phyloP scores from a whole-genome alignment of 108 stramenopile species.

The Stephanodiscus triporus region DNA sequence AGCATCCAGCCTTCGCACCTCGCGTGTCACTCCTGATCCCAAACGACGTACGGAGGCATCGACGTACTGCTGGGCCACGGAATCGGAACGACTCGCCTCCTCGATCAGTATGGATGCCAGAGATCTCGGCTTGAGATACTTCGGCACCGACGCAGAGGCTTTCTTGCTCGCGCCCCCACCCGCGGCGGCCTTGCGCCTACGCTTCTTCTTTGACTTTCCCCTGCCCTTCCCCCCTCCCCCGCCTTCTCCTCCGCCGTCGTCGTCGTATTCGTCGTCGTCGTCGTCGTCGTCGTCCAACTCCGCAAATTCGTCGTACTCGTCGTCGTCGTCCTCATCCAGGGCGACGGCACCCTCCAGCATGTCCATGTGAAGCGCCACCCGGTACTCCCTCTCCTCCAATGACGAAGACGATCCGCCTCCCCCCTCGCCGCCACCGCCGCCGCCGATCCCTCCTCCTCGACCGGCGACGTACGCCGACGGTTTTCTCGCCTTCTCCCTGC shows the following conservation, averaged over 20 bases:
- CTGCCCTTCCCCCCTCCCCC: constrained; percentile 9
- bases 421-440: constrained; percentile 7
- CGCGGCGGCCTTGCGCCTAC: constrained; percentile 34
- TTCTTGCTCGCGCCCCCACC: constrained; percentile 16
- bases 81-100: constrained; percentile 72
- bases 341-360: constrained; percentile 66
- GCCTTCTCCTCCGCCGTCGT: too few relatives aligned
- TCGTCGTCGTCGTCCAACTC: too few relatives aligned
- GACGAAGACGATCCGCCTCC: constrained; percentile 9
- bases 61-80: constrained; percentile 67
- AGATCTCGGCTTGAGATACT: constrained; percentile 79
- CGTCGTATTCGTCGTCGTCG: too few relatives aligned
- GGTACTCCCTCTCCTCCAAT: constrained; percentile 48
- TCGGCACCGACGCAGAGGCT: constrained; percentile 50
- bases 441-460: constrained; percentile 12
- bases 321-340: constrained; percentile 65
- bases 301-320: too few relatives aligned
- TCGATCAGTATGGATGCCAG: constrained; percentile 79
- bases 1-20: background rate
- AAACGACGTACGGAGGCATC: constrained; percentile 55
- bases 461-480: constrained; percentile 5
- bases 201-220: constrained; percentile 11
- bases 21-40: background rate
- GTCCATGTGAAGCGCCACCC: constrained; percentile 79
- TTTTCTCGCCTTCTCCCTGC: constrained; percentile 84